Evolutionary conservation across 306 rosid genomes (phyloP), one percentile per base, ranked within the genome.

Genomic region (Vigna nakashimae): DNA sequence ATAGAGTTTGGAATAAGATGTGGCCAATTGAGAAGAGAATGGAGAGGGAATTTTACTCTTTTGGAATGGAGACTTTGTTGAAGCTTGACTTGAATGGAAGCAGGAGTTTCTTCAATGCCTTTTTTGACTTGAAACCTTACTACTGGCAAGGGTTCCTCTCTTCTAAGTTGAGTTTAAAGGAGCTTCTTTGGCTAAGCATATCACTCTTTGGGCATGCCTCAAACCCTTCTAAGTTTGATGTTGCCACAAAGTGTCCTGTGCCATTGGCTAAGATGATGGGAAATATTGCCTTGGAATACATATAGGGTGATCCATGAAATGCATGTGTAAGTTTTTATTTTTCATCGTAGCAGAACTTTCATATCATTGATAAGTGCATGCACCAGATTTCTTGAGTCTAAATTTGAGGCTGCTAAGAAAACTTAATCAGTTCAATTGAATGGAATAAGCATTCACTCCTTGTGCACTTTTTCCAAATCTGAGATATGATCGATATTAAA

Each of bases 51-150:
- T 94, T 86, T 59, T 94, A 94, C 74, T 75, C 85, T 74, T 94
- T 92, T 72, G 98, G 97, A 49, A 92, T 92, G 97, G 98, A 94
- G 86, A 94, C 92, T 32, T 42, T 92, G 59, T 80, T 94, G 90
- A 91, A 82, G 82, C 93, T 94, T 84, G 94, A 94, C 74, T 80
- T 92, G 90, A 59, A 92, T 36, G 96, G 96, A 30, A 82, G 79
- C 7, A 88, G 90, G 77, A 70, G 77, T 16, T 94, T 94, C 86
- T 92, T 94, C 63, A 90, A 94, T 80, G 96, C 94, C 4, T 94
- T 94, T 78, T 94, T 94, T 80, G 85, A 87, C 76, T 85, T 91
- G 85, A 86, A 88, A 51, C 94, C 96, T 64, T 75, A 71, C 74
- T 82, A 88, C 65, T 90, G 94, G 96, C 88, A 90, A n/a, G 98